Base-by-base conservation (phyloP, 2,329 filamentous ascomycete species). In the Diaporthe australafricana region DNA sequence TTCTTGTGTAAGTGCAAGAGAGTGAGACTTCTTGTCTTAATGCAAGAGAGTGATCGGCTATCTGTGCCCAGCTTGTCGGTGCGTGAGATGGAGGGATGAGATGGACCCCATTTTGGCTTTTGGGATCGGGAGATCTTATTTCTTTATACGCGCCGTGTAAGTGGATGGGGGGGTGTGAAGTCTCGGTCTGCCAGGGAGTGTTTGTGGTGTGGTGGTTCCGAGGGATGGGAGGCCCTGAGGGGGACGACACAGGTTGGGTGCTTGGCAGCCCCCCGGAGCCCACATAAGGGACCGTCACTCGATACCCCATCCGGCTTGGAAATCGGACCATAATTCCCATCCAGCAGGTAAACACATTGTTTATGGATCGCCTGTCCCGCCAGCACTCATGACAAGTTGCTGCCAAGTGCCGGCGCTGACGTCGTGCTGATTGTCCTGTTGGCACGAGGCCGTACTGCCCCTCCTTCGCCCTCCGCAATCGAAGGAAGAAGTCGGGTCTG, bases 241-340 rank as follows among this genome's bases (percentile, higher is more conserved):
- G 60, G 45, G 60, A 65, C 60, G 60, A 65, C 60, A 65, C 60
- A 50, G 57, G 57, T 20, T 62, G 45, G 30, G n/a, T 65, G 60
- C 60, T 65, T 65, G 60, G 60, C 60, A 65, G 60, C 60, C 60
- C 52, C 42, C 60, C 60, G 60, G 60, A 25, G 45, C 60, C 60
- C 60, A 65, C 60, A 65, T 7, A 20, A 65, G 60, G 27, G 60
- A 65, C 60, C 60, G 45, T 50, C 22, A 27, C 45, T 65, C 60
- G 45, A 65, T 35, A 65, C 60, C 60, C 22, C 45, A 65, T 65
- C 60, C 60, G 60, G 60, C 60, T 65, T 65, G 60, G 60, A 65
- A 56, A 65, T 65, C 60, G 38, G 45, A 65, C 60, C 60, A 65
- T 22, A 65, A 48, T 32, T 65, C 45, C 30, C 38, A 48, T 20